A percentile compares a stretch with the other conserved stretches of the same genome.
These are phyloP conservation scores for Punctularia strigosozonata DNA, from an alignment of 768 basidiomycete species.

Conservation along the genomic window DNA sequence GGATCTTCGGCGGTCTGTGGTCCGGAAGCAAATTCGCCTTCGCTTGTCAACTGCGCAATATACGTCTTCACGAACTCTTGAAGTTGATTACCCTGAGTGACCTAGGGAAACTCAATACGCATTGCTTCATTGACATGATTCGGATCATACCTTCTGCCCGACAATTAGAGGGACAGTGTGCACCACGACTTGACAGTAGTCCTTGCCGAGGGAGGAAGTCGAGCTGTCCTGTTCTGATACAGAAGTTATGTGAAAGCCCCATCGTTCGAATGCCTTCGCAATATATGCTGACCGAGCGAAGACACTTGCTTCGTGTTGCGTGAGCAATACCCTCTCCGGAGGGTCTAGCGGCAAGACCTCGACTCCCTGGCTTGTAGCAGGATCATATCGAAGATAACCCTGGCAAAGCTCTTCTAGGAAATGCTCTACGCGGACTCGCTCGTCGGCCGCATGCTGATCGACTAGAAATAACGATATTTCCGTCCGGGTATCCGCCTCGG, in stretches of 20 bases:
- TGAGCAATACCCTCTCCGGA: slow-evolving; percentile 50
- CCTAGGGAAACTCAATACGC: slow-evolving; percentile 22
- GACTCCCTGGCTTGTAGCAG: slow-evolving; percentile 19
- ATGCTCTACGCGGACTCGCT: slow-evolving; percentile 82
- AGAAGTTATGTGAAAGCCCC: slow-evolving; percentile 41
- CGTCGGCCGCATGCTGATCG: slow-evolving; percentile 98
- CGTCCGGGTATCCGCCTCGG: slow-evolving; percentile 9
- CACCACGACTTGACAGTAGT: slow-evolving; percentile 29
- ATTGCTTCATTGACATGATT: slow-evolving; percentile 1
- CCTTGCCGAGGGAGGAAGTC: not conserved
- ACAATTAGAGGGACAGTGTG: slow-evolving; percentile 57
- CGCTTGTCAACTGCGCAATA: slow-evolving; percentile 46
- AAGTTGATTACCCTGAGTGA: slow-evolving; percentile 60
- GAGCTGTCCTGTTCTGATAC: not conserved
- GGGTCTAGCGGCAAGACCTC: slow-evolving; percentile 34
- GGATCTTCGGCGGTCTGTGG: slow-evolving; percentile 3
- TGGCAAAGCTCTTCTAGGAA: slow-evolving; percentile 67
- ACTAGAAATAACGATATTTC: slow-evolving; percentile 51
- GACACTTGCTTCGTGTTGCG: slow-evolving; percentile 45
- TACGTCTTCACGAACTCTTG: slow-evolving; percentile 66
- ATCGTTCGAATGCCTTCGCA: slow-evolving; percentile 40
- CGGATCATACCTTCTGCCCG: slow-evolving; percentile 43
- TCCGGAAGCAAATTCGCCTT: slow-evolving; percentile 15
- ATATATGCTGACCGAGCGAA: slow-evolving; percentile 30
- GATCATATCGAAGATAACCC: slow-evolving; percentile 40